phyloP scores from a whole-genome alignment of 1,284 basidiomycete genomes.

The Papiliotrema terrestris region DNA sequence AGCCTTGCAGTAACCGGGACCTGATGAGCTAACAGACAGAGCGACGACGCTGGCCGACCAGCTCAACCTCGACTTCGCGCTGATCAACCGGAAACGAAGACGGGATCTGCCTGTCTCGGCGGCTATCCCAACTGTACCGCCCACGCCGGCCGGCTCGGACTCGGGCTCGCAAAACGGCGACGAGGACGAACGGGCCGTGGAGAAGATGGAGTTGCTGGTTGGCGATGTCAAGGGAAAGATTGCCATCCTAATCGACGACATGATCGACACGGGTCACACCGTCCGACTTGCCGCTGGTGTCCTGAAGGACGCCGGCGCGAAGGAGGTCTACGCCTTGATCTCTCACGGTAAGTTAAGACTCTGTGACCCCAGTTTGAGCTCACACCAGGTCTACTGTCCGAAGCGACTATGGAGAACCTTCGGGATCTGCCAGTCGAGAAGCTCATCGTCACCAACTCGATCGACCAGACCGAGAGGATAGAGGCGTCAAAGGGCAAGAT shows the following conservation, averaged over 20 bases:
- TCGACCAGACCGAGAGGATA: conserved; percentile 61
- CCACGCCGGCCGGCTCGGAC: conserved; percentile 44
- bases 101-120: conserved; percentile 53
- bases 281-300: conserved; percentile 80
- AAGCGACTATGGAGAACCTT: conserved; percentile 73
- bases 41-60: conserved; percentile 94
- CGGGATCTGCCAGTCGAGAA: conserved; percentile 75
- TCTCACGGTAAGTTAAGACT: conserved; percentile 72
- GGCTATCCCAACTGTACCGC: conserved; percentile 33
- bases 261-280: conserved; percentile 94
- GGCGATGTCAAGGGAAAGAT: conserved; percentile 94
- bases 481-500: conserved; percentile 50
- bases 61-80: conserved; percentile 90
- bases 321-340: conserved; percentile 80
- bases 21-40: conserved; percentile 50
- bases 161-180: conserved; percentile 31
- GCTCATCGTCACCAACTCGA: conserved; percentile 82
- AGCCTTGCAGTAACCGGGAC: not conserved
- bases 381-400: conserved; percentile 72
- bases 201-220: conserved; percentile 87
- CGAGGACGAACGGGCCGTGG: conserved; percentile 52
- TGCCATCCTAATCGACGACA: conserved; percentile 94
- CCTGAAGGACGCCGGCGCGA: conserved; percentile 82
- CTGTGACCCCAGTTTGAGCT: not conserved
- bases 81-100: conserved; percentile 83